phyloP scores from a whole-genome alignment of 164 flowering plant genomes.

The Sextonia rubra region DNA sequence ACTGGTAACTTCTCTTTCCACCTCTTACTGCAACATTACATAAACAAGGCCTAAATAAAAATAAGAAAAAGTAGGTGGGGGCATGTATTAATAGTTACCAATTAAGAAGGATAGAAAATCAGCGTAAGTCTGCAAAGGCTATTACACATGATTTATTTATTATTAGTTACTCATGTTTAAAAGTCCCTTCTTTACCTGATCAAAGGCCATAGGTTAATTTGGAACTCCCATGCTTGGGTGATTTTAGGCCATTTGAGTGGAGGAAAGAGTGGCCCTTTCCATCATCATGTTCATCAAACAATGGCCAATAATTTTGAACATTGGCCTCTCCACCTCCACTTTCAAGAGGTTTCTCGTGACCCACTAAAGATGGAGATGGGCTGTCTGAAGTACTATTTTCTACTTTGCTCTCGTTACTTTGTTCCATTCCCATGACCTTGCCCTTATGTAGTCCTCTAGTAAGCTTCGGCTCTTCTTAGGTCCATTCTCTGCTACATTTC shows the following conservation, averaged over 20 bases:
- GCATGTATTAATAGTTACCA: too few relatives aligned
- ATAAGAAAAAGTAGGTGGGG: too few relatives aligned
- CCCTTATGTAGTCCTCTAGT: conserved; percentile 12
- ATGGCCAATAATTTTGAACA: neutral
- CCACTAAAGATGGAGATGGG: neutral
- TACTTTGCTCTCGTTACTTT: conserved; percentile 6
- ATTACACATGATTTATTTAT: neutral
- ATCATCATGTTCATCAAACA: neutral
- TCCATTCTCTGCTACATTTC: neutral
- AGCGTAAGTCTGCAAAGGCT: too few relatives aligned
- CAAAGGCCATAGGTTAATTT: neutral
- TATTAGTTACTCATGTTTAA: neutral
- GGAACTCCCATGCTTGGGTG: neutral
- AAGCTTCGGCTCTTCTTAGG: neutral
- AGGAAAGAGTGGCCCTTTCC: conserved; percentile 1
- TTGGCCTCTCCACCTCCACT: neutral
- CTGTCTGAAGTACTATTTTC: too few relatives aligned
- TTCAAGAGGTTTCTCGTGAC: neutral
- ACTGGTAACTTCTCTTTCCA: too few relatives aligned
- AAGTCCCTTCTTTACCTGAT: conserved; percentile 13
- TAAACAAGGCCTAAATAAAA: too few relatives aligned
- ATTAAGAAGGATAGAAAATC: too few relatives aligned
- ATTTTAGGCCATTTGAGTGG: neutral
- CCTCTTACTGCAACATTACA: too few relatives aligned
- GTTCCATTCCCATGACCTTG: neutral